These are phyloP conservation scores for Apiotrichum veenhuisii DNA, from an alignment of 1,284 basidiomycete species.

Conservation along the genomic window DNA sequence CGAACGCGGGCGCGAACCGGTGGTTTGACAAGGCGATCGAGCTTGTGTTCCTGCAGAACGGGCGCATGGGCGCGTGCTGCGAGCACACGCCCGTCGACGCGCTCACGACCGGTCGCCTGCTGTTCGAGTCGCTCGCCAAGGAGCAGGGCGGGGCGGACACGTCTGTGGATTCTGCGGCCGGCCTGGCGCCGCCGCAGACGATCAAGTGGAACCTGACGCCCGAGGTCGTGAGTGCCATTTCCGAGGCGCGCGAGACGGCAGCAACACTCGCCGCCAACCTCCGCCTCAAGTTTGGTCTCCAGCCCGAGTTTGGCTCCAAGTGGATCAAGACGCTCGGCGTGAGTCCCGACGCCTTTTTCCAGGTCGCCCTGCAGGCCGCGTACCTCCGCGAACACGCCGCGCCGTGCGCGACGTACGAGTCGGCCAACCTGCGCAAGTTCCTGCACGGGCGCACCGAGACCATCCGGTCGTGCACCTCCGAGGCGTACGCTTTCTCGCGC, in stretches of 20 bases:
- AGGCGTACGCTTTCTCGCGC: slow-evolving; percentile 5
- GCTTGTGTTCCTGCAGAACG: slow-evolving; percentile 15
- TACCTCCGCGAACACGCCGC: slow-evolving; percentile 12
- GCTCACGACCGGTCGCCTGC: slow-evolving; percentile 14
- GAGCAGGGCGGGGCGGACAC: background rate
- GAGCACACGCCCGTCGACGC: slow-evolving; percentile 19
- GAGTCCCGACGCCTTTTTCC: slow-evolving; percentile 16
- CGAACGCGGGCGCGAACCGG: slow-evolving; percentile 8
- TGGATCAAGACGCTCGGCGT: slow-evolving; percentile 18
- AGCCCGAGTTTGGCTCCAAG: slow-evolving; percentile 10
- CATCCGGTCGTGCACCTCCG: slow-evolving; percentile 8
- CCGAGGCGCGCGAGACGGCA: slow-evolving; percentile 4
- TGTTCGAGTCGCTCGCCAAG: slow-evolving; percentile 10
- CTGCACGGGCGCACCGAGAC: slow-evolving; percentile 17
- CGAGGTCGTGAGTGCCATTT: slow-evolving; percentile 4
- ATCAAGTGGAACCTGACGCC: slow-evolving; percentile 11
- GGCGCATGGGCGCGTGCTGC: slow-evolving; percentile 17
- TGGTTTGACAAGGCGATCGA: slow-evolving; percentile 19
- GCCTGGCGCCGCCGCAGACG: slow-evolving; percentile 3
- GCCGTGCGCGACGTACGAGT: slow-evolving; percentile 14
- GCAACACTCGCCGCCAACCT: slow-evolving; percentile 9
- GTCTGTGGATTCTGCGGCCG: background rate
- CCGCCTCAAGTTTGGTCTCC: slow-evolving; percentile 2
- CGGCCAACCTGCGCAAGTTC: slow-evolving; percentile 10
- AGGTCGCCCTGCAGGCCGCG: slow-evolving; percentile 15